These are phyloP conservation scores for Penicillium bovifimosum DNA, from an alignment of 495 filamentous ascomycete genomes.

Conservation along the genomic window DNA sequence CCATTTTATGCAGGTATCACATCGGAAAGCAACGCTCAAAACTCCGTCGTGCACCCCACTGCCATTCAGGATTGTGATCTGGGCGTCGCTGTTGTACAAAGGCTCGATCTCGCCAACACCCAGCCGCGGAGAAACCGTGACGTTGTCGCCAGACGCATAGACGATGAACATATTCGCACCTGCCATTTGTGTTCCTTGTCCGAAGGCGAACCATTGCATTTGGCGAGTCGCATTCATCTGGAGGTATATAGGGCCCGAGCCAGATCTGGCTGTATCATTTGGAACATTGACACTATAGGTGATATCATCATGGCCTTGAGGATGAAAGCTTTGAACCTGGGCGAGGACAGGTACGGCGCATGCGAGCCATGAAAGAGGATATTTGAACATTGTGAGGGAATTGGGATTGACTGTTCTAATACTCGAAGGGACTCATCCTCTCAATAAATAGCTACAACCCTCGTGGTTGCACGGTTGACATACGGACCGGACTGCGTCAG, in stretches of 20 bases:
- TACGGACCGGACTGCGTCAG: background rate
- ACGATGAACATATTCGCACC: conserved; percentile 65
- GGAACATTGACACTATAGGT: conserved; percentile 34
- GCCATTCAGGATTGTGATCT: conserved; percentile 53
- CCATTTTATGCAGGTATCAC: conserved; percentile 54
- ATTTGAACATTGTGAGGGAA: background rate
- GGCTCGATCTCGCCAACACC: conserved; percentile 52
- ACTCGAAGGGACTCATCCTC: background rate
- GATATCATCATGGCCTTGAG: conserved; percentile 19
- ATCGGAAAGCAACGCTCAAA: conserved; percentile 61
- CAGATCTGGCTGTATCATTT: conserved; percentile 20
- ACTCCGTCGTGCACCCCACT: conserved; percentile 48
- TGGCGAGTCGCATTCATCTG: conserved; percentile 57
- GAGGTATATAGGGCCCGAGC: conserved; percentile 49
- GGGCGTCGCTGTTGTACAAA: conserved; percentile 41
- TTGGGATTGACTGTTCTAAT: background rate
- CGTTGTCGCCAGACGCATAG: conserved; percentile 53
- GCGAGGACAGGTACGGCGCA: conserved; percentile 11
- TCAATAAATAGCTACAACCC: conserved; percentile 2
- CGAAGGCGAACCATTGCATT: conserved; percentile 61
- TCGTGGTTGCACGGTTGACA: conserved; percentile 1
- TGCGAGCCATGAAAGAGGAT: conserved; percentile 1
- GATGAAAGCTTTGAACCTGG: conserved; percentile 25
- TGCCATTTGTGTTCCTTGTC: conserved; percentile 56
- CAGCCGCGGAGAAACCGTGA: conserved; percentile 61